Base-by-base conservation (phyloP, 108 stramenopile species). In the Parietichytrium sp. region DNA sequence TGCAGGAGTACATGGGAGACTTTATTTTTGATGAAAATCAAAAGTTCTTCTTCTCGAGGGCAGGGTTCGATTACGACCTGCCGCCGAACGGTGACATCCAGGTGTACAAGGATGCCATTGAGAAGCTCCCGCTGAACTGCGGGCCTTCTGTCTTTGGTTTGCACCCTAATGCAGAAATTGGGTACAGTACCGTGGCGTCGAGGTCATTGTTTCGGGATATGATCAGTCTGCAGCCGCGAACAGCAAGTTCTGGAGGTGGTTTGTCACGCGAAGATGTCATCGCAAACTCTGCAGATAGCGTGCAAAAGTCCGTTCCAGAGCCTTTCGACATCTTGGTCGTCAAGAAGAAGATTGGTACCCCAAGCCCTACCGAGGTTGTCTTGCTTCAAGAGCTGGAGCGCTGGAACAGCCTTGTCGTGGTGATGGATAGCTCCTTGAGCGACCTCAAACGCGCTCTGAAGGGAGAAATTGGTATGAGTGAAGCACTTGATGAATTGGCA, bases 1-100 rank as follows among this genome's bases (percentile, higher is more conserved):
- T 92, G 49, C 50, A 90, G 23, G 91, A 92, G 79, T 92, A 91
- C 86, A 92, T 92, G 91, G 91, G 91, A 26, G 91, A 92, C 79
- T 92, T 92, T 54, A 52, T 92, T 23, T 92, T 92, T 48, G 89
- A 91, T 42, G 89, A 90, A 33, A 88, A 88, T 84, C 90, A 90
- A 54, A 87, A 85, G 81, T 92, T 92, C 84, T 90, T 47, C 80
- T 92, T 92, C 81, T 84, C 83, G 20, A 52, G 80, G 7, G 91
- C 85, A 2, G 91, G 91, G 48, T 91, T 87, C 27, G 91, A 91
- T 29, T 92, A 91, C 51, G 77, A 80, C 13, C 84, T 91, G 38
- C 83, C 85, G 6, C 55, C 52, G 52, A 29, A 26, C 23, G 89
- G 88, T 6, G 30, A 48, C n/a, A 54, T 92, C 8, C 85, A 90